phyloP scores from a whole-genome alignment of 176 grass and related monocot species.

The Zizania latifolia region DNA sequence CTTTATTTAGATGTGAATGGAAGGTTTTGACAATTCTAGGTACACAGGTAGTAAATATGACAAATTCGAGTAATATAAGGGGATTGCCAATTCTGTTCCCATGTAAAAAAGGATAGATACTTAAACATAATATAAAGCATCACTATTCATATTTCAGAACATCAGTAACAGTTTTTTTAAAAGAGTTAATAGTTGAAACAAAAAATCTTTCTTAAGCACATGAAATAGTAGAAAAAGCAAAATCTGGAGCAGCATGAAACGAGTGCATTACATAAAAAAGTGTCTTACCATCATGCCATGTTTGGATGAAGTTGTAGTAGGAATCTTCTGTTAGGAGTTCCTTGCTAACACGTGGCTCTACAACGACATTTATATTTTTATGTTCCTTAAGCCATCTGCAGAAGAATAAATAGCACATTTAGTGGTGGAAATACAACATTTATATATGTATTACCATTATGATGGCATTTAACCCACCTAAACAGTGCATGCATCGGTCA shows the following conservation, averaged over 20 bases:
- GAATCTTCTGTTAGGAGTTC: constrained; percentile 63
- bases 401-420: constrained; percentile 17
- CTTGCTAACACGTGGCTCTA: constrained; percentile 76
- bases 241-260: constrained; percentile 3
- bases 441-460: too few species aligned
- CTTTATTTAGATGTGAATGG: neutral
- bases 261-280: neutral
- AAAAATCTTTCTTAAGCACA: neutral
- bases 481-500: neutral
- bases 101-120: neutral
- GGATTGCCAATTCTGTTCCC: neutral
- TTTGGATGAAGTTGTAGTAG: constrained; percentile 62
- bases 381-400: constrained; percentile 81
- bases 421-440: neutral
- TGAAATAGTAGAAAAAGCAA: neutral
- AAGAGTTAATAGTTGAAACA: neutral
- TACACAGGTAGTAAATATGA: neutral
- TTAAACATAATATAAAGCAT: neutral
- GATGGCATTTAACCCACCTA: too few species aligned
- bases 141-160: neutral
- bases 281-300: constrained; percentile 85
- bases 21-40: neutral
- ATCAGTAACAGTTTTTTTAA: neutral
- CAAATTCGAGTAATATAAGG: neutral
- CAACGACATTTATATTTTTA: constrained; percentile 79